Evolutionary conservation across 83 land plant genomes (phyloP).

Genomic region (Diphasiastrum complanatum): DNA sequence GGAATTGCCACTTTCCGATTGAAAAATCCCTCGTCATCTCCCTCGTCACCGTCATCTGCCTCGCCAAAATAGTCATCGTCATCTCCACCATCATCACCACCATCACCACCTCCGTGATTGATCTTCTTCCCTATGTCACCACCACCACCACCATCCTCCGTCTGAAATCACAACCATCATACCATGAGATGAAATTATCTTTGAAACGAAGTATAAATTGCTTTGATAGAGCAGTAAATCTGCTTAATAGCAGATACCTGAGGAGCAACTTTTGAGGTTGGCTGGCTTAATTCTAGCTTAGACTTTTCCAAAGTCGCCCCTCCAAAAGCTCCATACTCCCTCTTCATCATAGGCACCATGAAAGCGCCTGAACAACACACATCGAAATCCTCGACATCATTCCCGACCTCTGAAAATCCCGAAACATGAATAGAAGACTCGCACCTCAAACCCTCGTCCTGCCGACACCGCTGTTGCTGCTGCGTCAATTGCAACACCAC

Average conservation of each 20-base stretch:
- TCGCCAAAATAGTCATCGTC: conserved; percentile 94
- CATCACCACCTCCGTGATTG: conserved; percentile 88
- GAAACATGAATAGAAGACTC: too few relatives aligned
- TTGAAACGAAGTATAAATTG: neutral
- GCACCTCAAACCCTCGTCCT: too few relatives aligned
- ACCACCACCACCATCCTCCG: conserved; percentile 73
- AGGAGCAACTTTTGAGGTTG: conserved; percentile 38
- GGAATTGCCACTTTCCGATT: conserved; percentile 55
- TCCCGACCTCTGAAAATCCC: too few relatives aligned
- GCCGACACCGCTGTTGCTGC: too few relatives aligned
- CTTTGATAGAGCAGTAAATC: neutral
- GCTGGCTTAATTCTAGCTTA: conserved; percentile 63
- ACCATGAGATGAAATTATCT: neutral
- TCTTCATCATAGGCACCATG: conserved; percentile 50
- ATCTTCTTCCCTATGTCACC: conserved; percentile 82
- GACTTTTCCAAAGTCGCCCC: conserved; percentile 73
- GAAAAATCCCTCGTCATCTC: conserved; percentile 79
- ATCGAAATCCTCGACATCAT: too few relatives aligned
- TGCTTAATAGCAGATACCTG: conserved; percentile 32
- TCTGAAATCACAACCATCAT: conserved; percentile 30
- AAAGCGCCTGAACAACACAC: too few relatives aligned
- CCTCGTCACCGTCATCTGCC: conserved; percentile 87
- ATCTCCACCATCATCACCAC: conserved; percentile 94
- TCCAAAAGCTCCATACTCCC: conserved; percentile 61
- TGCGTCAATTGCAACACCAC: too few relatives aligned